Conservation (phyloP, 306 rosid species). For the Benincasa hispida region DNA sequence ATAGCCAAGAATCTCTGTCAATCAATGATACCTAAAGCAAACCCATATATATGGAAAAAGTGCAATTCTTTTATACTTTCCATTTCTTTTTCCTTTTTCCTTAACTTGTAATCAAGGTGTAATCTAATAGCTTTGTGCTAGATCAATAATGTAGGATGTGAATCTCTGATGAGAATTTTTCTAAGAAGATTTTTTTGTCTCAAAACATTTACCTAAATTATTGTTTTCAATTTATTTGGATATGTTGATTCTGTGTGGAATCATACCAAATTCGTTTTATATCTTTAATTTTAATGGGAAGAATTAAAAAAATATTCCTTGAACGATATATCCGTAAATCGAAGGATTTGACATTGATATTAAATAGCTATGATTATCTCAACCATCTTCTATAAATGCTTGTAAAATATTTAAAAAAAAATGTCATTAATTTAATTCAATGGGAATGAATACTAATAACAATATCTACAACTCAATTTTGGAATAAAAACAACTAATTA, state of each 20-base stretch:
- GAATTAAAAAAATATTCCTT: no score
- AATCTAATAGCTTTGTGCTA: neutral
- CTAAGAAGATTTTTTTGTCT: neutral
- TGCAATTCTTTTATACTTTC: neutral
- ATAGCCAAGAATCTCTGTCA: neutral
- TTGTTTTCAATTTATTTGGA: neutral
- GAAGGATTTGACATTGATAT: no score
- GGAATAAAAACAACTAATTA: no score
- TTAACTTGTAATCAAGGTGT: neutral
- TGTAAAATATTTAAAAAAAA: no score
- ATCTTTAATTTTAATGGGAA: no score
- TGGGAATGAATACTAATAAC: no score
- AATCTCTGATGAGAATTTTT: neutral
- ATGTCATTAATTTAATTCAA: no score
- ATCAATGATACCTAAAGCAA: neutral
- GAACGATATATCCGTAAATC: no score
- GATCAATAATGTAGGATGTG: constrained; percentile 1
- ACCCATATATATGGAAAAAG: neutral
- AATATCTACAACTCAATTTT: no score
- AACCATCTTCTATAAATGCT: no score
- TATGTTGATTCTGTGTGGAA: neutral
- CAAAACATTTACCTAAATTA: neutral
- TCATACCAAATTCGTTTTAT: neutral
- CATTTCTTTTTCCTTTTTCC: neutral
- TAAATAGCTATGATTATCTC: no score